These are phyloP conservation scores for Manihot esculenta DNA, from an alignment of 441 rosid genomes.

Conservation along the genomic window DNA sequence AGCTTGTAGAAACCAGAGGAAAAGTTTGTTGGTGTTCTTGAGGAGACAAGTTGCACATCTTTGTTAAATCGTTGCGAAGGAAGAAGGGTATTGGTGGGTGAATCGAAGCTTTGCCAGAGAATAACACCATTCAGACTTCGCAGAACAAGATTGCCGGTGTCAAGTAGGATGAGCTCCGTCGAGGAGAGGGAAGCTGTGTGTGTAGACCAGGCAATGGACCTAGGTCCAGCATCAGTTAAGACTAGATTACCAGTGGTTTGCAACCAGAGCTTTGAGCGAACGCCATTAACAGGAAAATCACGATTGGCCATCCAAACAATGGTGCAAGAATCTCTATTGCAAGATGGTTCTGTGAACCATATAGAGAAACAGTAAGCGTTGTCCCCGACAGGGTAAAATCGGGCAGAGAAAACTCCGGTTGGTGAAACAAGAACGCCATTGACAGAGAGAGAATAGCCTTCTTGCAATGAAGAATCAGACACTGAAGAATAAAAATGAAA, in stretches of 20 bases:
- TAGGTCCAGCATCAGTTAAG: slow-evolving; percentile 1
- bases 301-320: slow-evolving; percentile 2
- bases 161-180: no score
- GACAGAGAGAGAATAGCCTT: not conserved
- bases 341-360: not conserved
- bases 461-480: not conserved
- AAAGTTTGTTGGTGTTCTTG: not conserved
- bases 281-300: not conserved
- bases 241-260: not conserved
- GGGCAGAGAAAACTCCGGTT: not conserved
- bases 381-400: not conserved
- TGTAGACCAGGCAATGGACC: not conserved
- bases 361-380: slow-evolving; percentile 4
- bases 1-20: no score
- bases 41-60: not conserved
- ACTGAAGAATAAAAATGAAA: not conserved
- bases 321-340: not conserved
- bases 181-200: not conserved
- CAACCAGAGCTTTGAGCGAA: not conserved
- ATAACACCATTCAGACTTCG: not conserved
- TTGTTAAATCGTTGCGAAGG: not conserved
- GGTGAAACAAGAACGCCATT: not conserved
- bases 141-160: no score
- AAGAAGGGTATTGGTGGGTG: not conserved
- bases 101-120: slow-evolving; percentile 4